A percentile compares a stretch with the other conserved stretches of the same genome.
phyloP scores from a whole-genome alignment of 805 yeast genomes.

The Wickerhamiella shivajii region DNA sequence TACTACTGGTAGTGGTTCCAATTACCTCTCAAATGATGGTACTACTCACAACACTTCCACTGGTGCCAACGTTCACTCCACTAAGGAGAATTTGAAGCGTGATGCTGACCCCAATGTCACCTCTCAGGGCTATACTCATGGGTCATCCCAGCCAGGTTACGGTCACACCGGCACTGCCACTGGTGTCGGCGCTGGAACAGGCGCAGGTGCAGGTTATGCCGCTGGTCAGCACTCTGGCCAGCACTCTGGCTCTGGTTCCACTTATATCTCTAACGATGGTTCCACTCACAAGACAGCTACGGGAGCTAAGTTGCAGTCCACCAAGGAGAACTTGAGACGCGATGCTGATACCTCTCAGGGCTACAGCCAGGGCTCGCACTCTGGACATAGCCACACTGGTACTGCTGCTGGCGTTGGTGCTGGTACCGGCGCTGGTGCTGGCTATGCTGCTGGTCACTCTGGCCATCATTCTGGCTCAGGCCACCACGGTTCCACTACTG shows the following conservation, averaged over 20 bases:
- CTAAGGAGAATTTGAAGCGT: not conserved
- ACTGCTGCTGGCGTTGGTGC: conserved; percentile 1
- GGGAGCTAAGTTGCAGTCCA: not conserved
- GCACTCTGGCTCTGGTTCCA: not conserved
- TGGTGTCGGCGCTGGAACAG: conserved; percentile 3
- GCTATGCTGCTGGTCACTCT: not conserved
- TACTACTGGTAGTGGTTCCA: not conserved
- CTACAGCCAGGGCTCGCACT: not conserved
- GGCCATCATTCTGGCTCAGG: too few relatives aligned
- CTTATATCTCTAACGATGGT: not conserved
- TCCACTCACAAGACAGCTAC: too few relatives aligned
- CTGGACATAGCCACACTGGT: conserved; percentile 1
- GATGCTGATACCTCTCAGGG: not conserved
- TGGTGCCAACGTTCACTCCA: not conserved
- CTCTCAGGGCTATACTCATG: not conserved
- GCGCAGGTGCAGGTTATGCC: conserved; percentile 5
- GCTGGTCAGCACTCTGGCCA: too few relatives aligned
- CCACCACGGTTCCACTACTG: too few relatives aligned
- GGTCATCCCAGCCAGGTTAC: not conserved
- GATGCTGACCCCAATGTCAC: not conserved
- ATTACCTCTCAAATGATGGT: not conserved
- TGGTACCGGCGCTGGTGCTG: conserved; percentile 1
- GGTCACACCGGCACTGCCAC: conserved; percentile 2
- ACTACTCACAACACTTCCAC: not conserved
- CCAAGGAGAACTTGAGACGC: not conserved